These are phyloP conservation scores for Nephelium lappaceum DNA, from an alignment of 345 rosid genomes.

Conservation along the genomic window DNA sequence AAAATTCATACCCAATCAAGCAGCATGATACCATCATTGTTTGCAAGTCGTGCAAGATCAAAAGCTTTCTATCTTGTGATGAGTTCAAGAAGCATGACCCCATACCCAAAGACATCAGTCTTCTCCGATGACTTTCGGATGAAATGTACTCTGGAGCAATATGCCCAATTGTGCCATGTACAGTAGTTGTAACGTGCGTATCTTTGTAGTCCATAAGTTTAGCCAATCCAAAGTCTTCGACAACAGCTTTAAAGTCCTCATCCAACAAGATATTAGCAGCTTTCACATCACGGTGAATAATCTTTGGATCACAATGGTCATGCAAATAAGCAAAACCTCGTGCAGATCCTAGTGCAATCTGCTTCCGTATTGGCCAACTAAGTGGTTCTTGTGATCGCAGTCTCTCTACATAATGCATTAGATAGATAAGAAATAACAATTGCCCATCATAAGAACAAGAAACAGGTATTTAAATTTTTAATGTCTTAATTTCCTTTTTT, in stretches of 20 bases:
- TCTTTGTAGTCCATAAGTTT: slow-evolving; percentile 92
- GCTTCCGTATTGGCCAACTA: slow-evolving; percentile 70
- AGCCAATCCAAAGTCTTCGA: slow-evolving; percentile 95
- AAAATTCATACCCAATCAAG: slow-evolving; percentile 80
- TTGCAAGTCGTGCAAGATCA: slow-evolving; percentile 95
- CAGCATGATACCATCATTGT: slow-evolving; percentile 90
- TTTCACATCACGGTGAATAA: slow-evolving; percentile 96
- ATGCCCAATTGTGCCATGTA: slow-evolving; percentile 97
- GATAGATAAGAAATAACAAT: slow-evolving; percentile 13
- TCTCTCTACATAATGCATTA: slow-evolving; percentile 51
- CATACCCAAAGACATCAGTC: slow-evolving; percentile 99
- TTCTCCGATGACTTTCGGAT: slow-evolving; percentile 87
- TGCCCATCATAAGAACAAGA: not conserved
- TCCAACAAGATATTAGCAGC: slow-evolving; percentile 95
- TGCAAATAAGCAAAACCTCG: slow-evolving; percentile 93
- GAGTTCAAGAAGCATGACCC: slow-evolving; percentile 97
- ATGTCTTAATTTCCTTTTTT: not conserved
- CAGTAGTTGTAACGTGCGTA: slow-evolving; percentile 92
- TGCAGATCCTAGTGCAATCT: slow-evolving; percentile 82
- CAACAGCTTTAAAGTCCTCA: slow-evolving; percentile 92
- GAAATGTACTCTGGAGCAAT: slow-evolving; percentile 96
- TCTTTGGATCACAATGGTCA: slow-evolving; percentile 91
- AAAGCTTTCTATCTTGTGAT: slow-evolving; percentile 93
- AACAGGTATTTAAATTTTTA: not conserved
- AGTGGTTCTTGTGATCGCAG: slow-evolving; percentile 52